Evolutionary conservation across 306 rosid genomes (phyloP), one percentile per base, ranked within the genome.

Genomic region (Citrullus amarus): DNA sequence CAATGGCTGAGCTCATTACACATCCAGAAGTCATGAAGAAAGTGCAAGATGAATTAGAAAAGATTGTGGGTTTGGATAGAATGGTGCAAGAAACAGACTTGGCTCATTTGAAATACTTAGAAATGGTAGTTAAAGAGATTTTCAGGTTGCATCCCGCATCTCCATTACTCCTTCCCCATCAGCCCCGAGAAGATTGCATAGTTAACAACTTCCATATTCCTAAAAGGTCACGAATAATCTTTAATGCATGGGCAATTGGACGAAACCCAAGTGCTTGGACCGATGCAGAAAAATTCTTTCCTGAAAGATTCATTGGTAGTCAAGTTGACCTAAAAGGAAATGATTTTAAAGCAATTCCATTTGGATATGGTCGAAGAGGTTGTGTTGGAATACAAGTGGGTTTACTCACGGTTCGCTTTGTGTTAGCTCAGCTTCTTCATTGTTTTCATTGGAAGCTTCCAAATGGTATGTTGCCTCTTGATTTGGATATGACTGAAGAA

Each of bases 21-120:
- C 81, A 88, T 81, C 90, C 92, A 60, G 74, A 77, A 30, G 85
- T 86, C 67, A 91, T 85, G 91, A 84, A 85, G 77, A 89, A 85
- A 78, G 25, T 86, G 4, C 91, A 89, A 62, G 41, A 74, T 6
- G 93, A 89, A 75, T 53, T 91, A 13, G 86, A 86, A 81, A 72
- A 6, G 5, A 82, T 88, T 51, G 91, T 89, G 13, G 89, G 93
- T 7, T 78, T 84, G 79, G 79, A 88, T 83, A 86, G 89, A 41
- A 82, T 48, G 78, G 91, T 89, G 63, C 30, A 58, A 58, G 63
- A 58, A 58, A 8, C 63, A 1, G 63, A 58, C 1, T 25, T 59
- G 66, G 13, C 5, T 59, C 34, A 60, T 8, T 22, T 61, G 18
- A 7, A 61, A 28, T 61, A 61, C 39, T 61, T 61, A 36, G 9